Percentiles rank a stretch among this genome's conserved stretches.
Evolutionary conservation across 208 protist species (phyloP).

Genomic region (Endotrypanum monterogeii): DNA sequence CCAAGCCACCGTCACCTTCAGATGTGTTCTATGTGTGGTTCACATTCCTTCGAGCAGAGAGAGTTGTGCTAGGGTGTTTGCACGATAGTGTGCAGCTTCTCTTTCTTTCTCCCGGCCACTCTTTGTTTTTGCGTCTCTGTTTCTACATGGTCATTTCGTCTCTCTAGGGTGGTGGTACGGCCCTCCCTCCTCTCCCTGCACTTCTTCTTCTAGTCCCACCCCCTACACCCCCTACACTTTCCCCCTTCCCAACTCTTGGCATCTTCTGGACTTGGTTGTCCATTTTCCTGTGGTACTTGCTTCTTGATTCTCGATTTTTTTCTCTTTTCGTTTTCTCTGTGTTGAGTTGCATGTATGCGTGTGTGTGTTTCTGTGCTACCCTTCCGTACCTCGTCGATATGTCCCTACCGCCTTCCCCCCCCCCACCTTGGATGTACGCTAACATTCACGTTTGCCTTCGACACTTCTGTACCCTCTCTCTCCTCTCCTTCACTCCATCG

Average conservation of each 20-base stretch:
- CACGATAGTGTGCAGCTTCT: too few species aligned
- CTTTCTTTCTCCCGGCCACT: neutral
- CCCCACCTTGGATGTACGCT: neutral
- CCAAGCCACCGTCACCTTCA: too few species aligned
- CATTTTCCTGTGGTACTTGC: neutral
- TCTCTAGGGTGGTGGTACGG: neutral
- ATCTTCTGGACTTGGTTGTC: too few species aligned
- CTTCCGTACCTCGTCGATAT: neutral
- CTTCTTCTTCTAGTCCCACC: neutral
- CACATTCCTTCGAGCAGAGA: neutral
- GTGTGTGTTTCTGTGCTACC: neutral
- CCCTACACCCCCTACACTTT: neutral
- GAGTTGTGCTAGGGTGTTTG: neutral
- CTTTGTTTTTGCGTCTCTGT: neutral
- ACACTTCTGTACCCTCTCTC: neutral
- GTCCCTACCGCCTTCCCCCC: neutral
- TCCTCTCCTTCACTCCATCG: neutral
- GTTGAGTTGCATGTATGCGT: neutral
- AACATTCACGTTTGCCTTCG: neutral
- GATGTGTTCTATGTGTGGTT: neutral
- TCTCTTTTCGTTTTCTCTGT: neutral
- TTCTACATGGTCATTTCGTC: neutral
- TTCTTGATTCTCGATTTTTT: neutral
- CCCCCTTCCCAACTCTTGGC: neutral
- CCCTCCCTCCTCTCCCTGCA: neutral